phyloP scores from a whole-genome alignment of 305 asterid species.

The Fraxinus baroniana region DNA sequence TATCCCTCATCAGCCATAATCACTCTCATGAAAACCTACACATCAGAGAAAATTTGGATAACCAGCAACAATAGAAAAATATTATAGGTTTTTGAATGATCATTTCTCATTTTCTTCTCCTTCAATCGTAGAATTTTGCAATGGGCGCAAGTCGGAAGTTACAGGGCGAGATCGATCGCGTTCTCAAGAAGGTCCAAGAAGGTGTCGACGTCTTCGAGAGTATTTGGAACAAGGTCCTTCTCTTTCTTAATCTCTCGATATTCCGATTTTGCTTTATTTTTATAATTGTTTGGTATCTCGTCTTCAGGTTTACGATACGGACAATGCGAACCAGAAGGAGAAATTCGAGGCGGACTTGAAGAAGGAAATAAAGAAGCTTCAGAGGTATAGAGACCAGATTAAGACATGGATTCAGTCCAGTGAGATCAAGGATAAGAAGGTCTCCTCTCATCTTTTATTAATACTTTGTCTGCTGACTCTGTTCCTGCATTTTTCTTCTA shows the following conservation, averaged over 20 bases:
- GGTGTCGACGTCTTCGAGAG: constrained; percentile 98
- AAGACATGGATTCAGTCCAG: constrained; percentile 99
- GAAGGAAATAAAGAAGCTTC: constrained; percentile 99
- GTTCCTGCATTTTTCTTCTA: neutral
- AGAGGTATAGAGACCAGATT: constrained; percentile 98
- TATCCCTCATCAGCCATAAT: neutral
- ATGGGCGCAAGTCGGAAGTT: constrained; percentile 99
- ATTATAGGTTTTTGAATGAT: constrained; percentile 27
- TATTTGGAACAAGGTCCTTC: constrained; percentile 93
- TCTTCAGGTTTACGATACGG: constrained; percentile 89
- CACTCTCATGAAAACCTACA: constrained; percentile 20
- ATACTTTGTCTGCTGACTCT: neutral
- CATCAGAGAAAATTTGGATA: neutral
- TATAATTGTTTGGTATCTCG: neutral
- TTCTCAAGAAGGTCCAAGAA: constrained; percentile 95
- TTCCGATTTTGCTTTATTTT: neutral
- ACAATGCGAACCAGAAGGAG: constrained; percentile 95
- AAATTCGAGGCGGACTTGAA: constrained; percentile 98
- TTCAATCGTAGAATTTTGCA: constrained; percentile 21
- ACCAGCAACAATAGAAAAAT: neutral
- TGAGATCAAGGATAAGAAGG: constrained; percentile 99
- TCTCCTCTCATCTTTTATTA: constrained; percentile 23
- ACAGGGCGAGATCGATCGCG: constrained; percentile 99
- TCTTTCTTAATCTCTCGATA: neutral
- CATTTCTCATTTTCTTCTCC: neutral